Base-by-base conservation (phyloP, 1,139 yeast genomes). In the Magnusiomyces paraingens region DNA sequence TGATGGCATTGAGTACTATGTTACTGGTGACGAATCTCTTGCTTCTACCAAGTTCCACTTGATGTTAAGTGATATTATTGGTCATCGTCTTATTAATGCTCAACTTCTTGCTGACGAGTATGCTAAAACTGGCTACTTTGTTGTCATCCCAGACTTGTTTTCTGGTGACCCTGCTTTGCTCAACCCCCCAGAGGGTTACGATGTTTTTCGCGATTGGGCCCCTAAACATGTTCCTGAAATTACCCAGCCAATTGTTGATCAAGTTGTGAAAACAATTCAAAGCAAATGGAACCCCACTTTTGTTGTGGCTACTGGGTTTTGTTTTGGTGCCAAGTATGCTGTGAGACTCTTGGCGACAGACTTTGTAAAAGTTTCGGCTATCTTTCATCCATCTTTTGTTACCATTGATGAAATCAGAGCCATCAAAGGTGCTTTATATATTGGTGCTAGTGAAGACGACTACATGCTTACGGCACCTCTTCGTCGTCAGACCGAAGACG, bases 361-460 rank as follows among this genome's bases (percentile, higher is more conserved):
- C 21, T 61, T 70, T 26, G 68, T 80, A 32, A 62, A 82, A 57
- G 85, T 76, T 36, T 89, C 79, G 61, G 94, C 91, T 10, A 68
- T 79, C 56, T 93, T 91, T 14, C 96, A 90, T 68, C 96, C 96
- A 12, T 83, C 94, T 1, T 76, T 83, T 57, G 83, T 86, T 38
- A 56, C 76, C 10, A 75, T 78, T 35, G 89, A 82, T 32, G 94
- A 86, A 62, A 76, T 87, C 51, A 78, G 74, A 50, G 79, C 74
- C 2, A 68, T 88, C 58, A 68, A 64, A 49, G 79, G 76, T 59
- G 95, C 96, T 29, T 49, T 89, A 32, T 59, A 82, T 58, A 82
- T 89, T 58, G 75, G 86, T 40, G 88, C 87, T 56, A 93, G 95
- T 48, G 88, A 86, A 70, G 69, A 63, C 12, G 97, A 90, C 66